Evolutionary conservation across 2,329 filamentous ascomycete genomes (phyloP), one percentile per base, ranked within the genome.

Genomic region (Orbilia quercus): DNA sequence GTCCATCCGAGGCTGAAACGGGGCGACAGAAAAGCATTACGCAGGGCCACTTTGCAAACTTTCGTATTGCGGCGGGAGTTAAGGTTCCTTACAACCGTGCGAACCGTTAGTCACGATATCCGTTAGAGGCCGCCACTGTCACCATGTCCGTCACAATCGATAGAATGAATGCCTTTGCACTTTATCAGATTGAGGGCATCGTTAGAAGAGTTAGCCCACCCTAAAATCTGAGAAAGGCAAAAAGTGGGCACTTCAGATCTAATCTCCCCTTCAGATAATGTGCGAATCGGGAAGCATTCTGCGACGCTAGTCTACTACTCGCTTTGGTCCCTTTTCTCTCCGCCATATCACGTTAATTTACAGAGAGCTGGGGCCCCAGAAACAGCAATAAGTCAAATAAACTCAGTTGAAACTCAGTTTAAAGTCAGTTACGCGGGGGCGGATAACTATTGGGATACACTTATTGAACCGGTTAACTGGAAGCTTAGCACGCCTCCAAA

Each of bases 1-100:
- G 67, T 64, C 48, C 51, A 54, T 40, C 50, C 58, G 67, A 59
- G 67, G 67, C 51, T 59, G 59, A 72, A 70, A 70, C 65, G 59
- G 22, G 65, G 57, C 65, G 65, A 70, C 48, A 50, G 50, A 12
- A n/a, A n/a, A 57, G 57, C 48, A 55, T 34, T 28, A 63, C 36
- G 40, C 47, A 55, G 55, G 36, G 47, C 7, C 18, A 16, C 44
- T 50, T 31, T 51, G 36, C 22, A 55, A n/a, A 50, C 20, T 28
- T 55, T 28, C 20, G 22, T 16, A 23, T 3, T 7, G 62, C 42
- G 9, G 25, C 31, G 22, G 40, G 7, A 42, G 65, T 63, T 63
- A 71, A 72, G 67, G 51, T 64, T 72, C 53, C 38, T 47, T 59
- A 45, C 16, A 60, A 72, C 59, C 59, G 67, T 72, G 67, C 59